Conservation (phyloP, 2,329 filamentous ascomycete species). For the Hymenoscyphus linearis region DNA sequence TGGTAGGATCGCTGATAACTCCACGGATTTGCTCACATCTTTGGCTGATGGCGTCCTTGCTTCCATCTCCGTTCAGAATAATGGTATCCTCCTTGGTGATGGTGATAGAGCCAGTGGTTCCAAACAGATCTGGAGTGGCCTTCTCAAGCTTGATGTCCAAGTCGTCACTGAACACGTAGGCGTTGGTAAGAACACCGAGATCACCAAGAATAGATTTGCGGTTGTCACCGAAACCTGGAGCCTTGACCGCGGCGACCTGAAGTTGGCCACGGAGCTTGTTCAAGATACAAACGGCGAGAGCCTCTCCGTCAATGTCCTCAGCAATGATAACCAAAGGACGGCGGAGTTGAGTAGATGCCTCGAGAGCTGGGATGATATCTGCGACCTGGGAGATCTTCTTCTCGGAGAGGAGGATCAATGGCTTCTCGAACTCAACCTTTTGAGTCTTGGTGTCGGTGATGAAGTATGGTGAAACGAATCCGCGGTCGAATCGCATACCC, state of each 20-base stretch:
- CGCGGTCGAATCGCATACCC: slow-evolving; percentile 99
- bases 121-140: slow-evolving; percentile 91
- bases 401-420: slow-evolving; percentile 94
- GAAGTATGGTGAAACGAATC: slow-evolving; percentile 98
- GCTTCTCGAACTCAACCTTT: slow-evolving; percentile 99
- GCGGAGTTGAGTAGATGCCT: slow-evolving; percentile 92
- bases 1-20: slow-evolving; percentile 88
- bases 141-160: slow-evolving; percentile 99
- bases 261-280: slow-evolving; percentile 99
- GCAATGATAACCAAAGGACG: slow-evolving; percentile 97
- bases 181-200: slow-evolving; percentile 91
- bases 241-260: slow-evolving; percentile 97
- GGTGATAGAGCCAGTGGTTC: slow-evolving; percentile 95
- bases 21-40: slow-evolving; percentile 99
- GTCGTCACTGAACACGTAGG: slow-evolving; percentile 96
- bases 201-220: slow-evolving; percentile 99
- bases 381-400: slow-evolving; percentile 99
- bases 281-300: slow-evolving; percentile 95
- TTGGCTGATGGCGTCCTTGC: slow-evolving; percentile 88
- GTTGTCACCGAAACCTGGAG: slow-evolving; percentile 98
- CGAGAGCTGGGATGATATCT: slow-evolving; percentile 96
- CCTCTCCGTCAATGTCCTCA: slow-evolving; percentile 98
- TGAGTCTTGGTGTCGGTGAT: slow-evolving; percentile 98
- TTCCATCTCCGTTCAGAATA: slow-evolving; percentile 92
- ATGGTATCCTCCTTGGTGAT: slow-evolving; percentile 99